Evolutionary conservation across 805 yeast genomes (phyloP).

Genomic region (Danielia oregonensis): DNA sequence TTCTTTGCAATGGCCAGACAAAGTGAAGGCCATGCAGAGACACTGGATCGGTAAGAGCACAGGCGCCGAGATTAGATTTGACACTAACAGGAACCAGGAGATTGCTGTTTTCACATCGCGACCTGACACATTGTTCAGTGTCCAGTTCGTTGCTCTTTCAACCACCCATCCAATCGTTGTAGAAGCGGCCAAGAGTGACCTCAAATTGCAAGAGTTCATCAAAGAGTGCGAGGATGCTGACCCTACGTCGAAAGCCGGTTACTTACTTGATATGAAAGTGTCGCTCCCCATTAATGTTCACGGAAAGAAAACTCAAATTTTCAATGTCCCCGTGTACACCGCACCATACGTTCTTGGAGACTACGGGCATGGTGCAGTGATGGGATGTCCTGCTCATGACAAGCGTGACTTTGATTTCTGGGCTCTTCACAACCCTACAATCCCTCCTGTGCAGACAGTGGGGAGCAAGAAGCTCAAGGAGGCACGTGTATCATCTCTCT

Average conservation of each 20-base stretch:
- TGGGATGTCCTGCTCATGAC: constrained; percentile 98
- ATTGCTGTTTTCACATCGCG: constrained; percentile 78
- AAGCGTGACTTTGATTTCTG: constrained; percentile 80
- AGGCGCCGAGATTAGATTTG: constrained; percentile 70
- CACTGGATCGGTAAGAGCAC: constrained; percentile 91
- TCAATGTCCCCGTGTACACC: constrained; percentile 67
- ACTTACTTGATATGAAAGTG: constrained; percentile 40
- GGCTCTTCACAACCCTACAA: constrained; percentile 52
- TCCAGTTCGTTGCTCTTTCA: constrained; percentile 79
- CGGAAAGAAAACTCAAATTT: constrained; percentile 13
- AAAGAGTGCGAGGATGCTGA: constrained; percentile 43
- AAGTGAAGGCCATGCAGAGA: constrained; percentile 84
- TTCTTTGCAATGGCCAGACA: constrained; percentile 75
- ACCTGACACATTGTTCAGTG: constrained; percentile 82
- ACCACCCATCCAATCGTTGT: constrained; percentile 61
- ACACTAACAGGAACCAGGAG: constrained; percentile 17
- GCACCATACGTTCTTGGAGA: constrained; percentile 86
- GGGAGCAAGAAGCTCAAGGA: constrained; percentile 31
- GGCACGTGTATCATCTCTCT: constrained; percentile 1
- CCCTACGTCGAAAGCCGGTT: constrained; percentile 50
- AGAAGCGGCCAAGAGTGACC: constrained; percentile 34
- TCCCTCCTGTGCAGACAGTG: constrained; percentile 41
- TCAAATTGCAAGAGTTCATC: constrained; percentile 46
- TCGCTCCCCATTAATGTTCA: constrained; percentile 55
- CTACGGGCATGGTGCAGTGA: constrained; percentile 92